These are phyloP conservation scores for Xylariaceae sp. DNA, from an alignment of 2,329 filamentous ascomycete genomes.

Conservation along the genomic window DNA sequence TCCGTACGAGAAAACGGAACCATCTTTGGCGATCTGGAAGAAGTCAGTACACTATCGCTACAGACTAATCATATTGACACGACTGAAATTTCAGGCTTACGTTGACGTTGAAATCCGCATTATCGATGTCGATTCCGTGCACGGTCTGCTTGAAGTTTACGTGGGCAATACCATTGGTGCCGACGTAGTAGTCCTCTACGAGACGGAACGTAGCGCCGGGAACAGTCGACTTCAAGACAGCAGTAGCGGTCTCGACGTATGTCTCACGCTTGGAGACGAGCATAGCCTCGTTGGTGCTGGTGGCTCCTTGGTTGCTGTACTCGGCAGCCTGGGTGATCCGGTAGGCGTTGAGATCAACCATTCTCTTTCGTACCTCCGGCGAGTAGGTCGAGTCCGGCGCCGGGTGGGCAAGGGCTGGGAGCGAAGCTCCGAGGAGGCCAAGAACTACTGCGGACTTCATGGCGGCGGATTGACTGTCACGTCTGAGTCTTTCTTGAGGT, in stretches of 20 bases:
- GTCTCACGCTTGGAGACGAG: constrained; percentile 31
- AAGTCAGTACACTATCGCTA: constrained; percentile 9
- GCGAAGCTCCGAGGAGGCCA: constrained; percentile 32
- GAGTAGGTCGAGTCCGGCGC: constrained; percentile 17
- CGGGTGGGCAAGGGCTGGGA: constrained; percentile 31
- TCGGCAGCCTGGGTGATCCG: constrained; percentile 29
- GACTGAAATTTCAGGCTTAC: constrained; percentile 36
- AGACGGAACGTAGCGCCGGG: constrained; percentile 47
- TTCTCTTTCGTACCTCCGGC: constrained; percentile 30
- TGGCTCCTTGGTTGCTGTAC: constrained; percentile 31
- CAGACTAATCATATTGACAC: neutral
- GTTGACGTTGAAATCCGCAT: constrained; percentile 60
- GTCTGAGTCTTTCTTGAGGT: constrained; percentile 2
- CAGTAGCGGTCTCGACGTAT: constrained; percentile 44
- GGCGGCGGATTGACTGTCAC: constrained; percentile 14
- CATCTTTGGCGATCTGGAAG: constrained; percentile 47
- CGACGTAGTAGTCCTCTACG: constrained; percentile 51
- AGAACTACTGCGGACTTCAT: constrained; percentile 33
- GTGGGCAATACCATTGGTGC: constrained; percentile 54
- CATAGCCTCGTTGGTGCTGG: constrained; percentile 23
- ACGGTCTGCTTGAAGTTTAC: constrained; percentile 59
- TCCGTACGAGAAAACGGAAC: constrained; percentile 56
- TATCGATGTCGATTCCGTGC: constrained; percentile 58
- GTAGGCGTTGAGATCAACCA: constrained; percentile 34
- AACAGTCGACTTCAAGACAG: constrained; percentile 39